Evolutionary conservation across 2,329 filamentous ascomycete genomes (phyloP).

Genomic region (Neofusicoccum laricinum): DNA sequence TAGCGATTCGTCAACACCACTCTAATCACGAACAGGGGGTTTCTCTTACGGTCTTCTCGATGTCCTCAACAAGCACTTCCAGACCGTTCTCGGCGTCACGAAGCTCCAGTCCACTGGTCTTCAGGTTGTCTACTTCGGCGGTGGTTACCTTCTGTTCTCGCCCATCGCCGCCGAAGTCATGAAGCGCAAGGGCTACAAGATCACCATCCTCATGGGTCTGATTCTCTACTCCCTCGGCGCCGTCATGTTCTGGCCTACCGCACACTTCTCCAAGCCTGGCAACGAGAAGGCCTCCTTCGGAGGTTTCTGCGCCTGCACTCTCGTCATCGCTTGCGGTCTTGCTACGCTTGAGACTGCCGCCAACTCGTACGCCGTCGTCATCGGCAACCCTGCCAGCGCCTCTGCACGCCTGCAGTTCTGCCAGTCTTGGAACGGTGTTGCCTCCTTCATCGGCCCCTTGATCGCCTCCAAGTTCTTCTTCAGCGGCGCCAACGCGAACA

Average conservation of each 20-base stretch:
- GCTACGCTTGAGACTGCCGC: constrained; percentile 39
- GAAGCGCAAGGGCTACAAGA: constrained; percentile 44
- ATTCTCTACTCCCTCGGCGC: constrained; percentile 37
- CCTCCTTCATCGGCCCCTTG: constrained; percentile 39
- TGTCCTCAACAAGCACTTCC: constrained; percentile 80
- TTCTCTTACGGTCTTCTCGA: constrained; percentile 39
- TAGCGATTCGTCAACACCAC: background rate
- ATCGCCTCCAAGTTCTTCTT: constrained; percentile 21
- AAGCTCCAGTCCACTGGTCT: constrained; percentile 42
- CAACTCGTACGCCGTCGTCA: constrained; percentile 40
- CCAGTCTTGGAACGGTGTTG: constrained; percentile 38
- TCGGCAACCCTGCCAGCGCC: constrained; percentile 34
- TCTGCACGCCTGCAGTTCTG: constrained; percentile 40
- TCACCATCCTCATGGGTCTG: constrained; percentile 44
- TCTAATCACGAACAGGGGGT: background rate
- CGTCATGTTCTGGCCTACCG: constrained; percentile 38
- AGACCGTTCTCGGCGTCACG: constrained; percentile 62
- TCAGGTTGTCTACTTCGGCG: constrained; percentile 43
- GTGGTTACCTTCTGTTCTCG: constrained; percentile 42
- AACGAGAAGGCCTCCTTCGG: constrained; percentile 34
- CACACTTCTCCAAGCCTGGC: constrained; percentile 29
- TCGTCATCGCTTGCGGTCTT: constrained; percentile 40
- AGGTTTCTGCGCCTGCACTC: constrained; percentile 37
- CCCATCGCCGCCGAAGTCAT: constrained; percentile 43
- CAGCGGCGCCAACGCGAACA: constrained; percentile 9